Evolutionary conservation across 2,329 filamentous ascomycete species (phyloP).

Genomic region (Dothistroma septosporum): DNA sequence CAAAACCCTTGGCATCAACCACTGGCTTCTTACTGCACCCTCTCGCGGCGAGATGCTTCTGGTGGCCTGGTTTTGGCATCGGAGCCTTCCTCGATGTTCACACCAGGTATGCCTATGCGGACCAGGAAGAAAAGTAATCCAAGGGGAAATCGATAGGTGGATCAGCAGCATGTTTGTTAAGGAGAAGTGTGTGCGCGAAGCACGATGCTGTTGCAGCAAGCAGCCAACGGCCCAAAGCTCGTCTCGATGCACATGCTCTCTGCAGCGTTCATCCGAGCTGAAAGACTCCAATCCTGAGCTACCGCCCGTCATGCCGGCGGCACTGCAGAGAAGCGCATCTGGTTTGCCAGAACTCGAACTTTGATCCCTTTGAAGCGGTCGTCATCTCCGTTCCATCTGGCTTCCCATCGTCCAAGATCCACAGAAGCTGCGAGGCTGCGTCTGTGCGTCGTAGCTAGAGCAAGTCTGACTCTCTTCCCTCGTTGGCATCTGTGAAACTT

Average conservation of each 20-base stretch:
- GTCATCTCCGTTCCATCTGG: neutral
- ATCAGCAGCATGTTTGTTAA: too few species aligned
- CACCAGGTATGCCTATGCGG: too few species aligned
- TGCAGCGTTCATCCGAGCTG: neutral
- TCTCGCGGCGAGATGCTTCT: too few species aligned
- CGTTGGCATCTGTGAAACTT: neutral
- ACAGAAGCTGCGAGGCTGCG: neutral
- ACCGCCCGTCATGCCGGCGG: neutral
- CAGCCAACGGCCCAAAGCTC: neutral
- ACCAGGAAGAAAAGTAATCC: too few species aligned
- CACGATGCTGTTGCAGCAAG: neutral
- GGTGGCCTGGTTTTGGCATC: too few species aligned
- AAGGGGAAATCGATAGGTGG: too few species aligned
- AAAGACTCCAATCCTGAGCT: neutral
- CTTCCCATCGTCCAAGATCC: neutral
- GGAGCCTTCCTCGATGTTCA: too few species aligned
- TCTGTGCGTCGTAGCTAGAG: neutral
- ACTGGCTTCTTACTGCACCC: too few species aligned
- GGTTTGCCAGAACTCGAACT: neutral
- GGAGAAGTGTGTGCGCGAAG: too few species aligned
- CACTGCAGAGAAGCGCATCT: neutral
- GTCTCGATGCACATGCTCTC: neutral
- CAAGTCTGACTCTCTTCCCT: neutral
- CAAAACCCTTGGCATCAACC: too few species aligned
- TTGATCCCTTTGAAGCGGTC: neutral